Evolutionary conservation across 2,329 filamentous ascomycete genomes (phyloP).

Genomic region (Talaromyces sp.): DNA sequence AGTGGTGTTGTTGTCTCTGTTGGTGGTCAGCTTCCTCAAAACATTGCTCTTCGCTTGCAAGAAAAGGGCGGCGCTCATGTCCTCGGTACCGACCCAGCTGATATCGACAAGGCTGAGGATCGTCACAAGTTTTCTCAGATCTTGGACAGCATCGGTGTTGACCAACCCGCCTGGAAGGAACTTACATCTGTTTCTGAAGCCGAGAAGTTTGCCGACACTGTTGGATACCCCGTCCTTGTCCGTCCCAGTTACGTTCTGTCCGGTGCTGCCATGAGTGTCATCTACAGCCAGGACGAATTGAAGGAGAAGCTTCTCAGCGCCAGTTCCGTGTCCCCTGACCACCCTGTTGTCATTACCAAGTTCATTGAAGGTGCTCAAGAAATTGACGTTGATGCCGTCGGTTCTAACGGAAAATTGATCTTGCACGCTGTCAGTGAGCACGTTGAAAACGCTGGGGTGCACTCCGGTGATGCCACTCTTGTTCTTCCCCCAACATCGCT

Average conservation of each 20-base stretch:
- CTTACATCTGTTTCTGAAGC: slow-evolving; percentile 83
- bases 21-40: slow-evolving; percentile 92
- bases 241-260: slow-evolving; percentile 94
- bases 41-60: slow-evolving; percentile 91
- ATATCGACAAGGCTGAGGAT: slow-evolving; percentile 98
- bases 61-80: slow-evolving; percentile 85
- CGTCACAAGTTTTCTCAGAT: slow-evolving; percentile 98
- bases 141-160: slow-evolving; percentile 90
- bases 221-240: slow-evolving; percentile 91
- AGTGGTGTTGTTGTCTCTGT: slow-evolving; percentile 90
- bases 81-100: slow-evolving; percentile 83
- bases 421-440: slow-evolving; percentile 93
- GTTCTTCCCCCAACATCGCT: slow-evolving; percentile 82
- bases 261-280: slow-evolving; percentile 97
- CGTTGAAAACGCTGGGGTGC: slow-evolving; percentile 93
- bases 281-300: slow-evolving; percentile 78
- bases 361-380: slow-evolving; percentile 96
- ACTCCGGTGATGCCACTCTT: slow-evolving; percentile 94
- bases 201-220: slow-evolving; percentile 76
- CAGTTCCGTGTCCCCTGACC: slow-evolving; percentile 84
- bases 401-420: slow-evolving; percentile 76
- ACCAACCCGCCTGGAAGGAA: slow-evolving; percentile 98
- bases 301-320: slow-evolving; percentile 93
- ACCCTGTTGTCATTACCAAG: slow-evolving; percentile 96
- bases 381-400: slow-evolving; percentile 93